Conservation (phyloP, 2,329 filamentous ascomycete species). For the Madurella mycetomatis region DNA sequence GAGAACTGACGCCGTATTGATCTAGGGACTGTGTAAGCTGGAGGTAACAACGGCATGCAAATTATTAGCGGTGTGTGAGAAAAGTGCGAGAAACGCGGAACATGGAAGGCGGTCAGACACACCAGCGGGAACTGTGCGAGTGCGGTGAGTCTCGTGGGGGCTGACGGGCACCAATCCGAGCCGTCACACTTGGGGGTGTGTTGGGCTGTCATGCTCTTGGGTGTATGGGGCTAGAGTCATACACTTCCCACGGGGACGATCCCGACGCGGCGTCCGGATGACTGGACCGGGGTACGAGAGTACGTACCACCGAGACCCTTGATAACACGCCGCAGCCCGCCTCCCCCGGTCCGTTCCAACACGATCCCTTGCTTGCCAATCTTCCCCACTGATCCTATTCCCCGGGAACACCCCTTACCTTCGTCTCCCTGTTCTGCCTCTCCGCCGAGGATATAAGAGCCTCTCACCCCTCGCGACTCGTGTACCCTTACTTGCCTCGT, state of each 20-base stretch:
- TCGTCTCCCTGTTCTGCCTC: constrained; percentile 17
- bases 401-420: constrained; percentile 3
- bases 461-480: background rate
- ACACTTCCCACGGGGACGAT: background rate
- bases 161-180: constrained; percentile 15
- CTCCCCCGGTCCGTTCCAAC: constrained; percentile 15
- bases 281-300: no score
- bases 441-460: constrained; percentile 15
- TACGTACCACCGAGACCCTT: background rate
- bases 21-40: constrained; percentile 1
- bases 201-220: background rate
- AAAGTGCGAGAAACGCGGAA: background rate
- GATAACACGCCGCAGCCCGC: constrained; percentile 21
- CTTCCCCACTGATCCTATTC: no score
- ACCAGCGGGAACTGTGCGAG: constrained; percentile 14
- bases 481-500: constrained; percentile 6
- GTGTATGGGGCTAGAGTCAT: background rate
- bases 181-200: constrained; percentile 5
- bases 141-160: constrained; percentile 14
- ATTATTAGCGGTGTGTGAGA: constrained; percentile 1
- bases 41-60: background rate
- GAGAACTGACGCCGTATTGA: background rate
- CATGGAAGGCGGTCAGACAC: constrained; percentile 18
- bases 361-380: background rate
- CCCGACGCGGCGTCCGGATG: no score